A percentile compares a stretch with the other conserved stretches of the same genome.
These are phyloP conservation scores for Tremella fuciformis DNA, from an alignment of 768 basidiomycete genomes.

Conservation along the genomic window DNA sequence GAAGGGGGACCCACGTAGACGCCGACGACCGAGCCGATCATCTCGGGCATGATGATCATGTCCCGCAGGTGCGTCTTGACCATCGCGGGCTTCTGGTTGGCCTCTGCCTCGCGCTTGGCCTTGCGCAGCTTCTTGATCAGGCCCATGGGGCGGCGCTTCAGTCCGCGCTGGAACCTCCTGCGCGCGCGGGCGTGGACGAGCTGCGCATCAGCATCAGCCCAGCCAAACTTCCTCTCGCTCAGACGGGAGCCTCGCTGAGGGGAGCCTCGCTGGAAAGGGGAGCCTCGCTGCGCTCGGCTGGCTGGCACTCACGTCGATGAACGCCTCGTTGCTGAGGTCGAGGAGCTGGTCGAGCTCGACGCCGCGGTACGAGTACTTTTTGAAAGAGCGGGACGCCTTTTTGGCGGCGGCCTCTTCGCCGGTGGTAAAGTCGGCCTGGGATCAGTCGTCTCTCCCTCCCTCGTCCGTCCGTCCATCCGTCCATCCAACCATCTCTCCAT, in stretches of 20 bases:
- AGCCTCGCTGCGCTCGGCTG: not conserved
- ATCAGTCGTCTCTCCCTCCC: too few relatives aligned
- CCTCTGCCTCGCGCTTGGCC: constrained; percentile 98
- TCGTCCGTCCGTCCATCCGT: too few relatives aligned
- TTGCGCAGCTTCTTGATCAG: constrained; percentile 99
- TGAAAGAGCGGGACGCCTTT: constrained; percentile 98
- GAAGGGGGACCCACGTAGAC: constrained; percentile 64
- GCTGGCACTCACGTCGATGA: constrained; percentile 64
- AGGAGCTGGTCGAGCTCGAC: constrained; percentile 97
- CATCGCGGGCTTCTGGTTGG: constrained; percentile 97
- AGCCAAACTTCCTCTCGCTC: not conserved
- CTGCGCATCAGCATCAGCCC: constrained; percentile 53
- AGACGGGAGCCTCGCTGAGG: not conserved
- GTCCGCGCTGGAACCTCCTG: constrained; percentile 96
- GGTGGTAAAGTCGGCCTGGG: constrained; percentile 57
- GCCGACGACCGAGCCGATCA: constrained; percentile 97
- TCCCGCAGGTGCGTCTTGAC: constrained; percentile 99
- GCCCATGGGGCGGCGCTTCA: constrained; percentile 97
- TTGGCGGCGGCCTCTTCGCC: constrained; percentile 90
- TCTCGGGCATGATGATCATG: constrained; percentile 99
- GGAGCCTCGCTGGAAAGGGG: constrained; percentile 1
- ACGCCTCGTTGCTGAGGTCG: constrained; percentile 81
- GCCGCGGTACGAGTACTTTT: constrained; percentile 97
- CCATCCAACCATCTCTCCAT: too few relatives aligned
- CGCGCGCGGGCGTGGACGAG: constrained; percentile 98